phyloP scores from a whole-genome alignment of 352 stramenopile species.

The Phytophthora hibernalis region DNA sequence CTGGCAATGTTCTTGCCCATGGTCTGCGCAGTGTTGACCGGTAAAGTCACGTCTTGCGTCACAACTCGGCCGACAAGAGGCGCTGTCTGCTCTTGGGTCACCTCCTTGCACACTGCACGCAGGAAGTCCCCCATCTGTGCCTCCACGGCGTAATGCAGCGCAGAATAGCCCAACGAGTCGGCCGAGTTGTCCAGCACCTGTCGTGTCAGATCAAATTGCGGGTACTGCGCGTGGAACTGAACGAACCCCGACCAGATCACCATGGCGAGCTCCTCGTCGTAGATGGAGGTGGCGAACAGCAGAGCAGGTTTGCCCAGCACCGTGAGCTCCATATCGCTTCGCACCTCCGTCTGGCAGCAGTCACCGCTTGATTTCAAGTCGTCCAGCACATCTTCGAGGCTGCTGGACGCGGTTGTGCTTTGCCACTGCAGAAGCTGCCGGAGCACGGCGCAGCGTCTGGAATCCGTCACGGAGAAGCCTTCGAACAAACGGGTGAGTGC shows the following conservation, averaged over 20 bases:
- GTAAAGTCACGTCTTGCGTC: constrained; percentile 75
- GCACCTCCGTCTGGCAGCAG: constrained; percentile 11
- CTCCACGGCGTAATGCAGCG: constrained; percentile 81
- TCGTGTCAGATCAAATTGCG: constrained; percentile 54
- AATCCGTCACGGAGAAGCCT: constrained; percentile 24
- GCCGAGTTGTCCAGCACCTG: constrained; percentile 76
- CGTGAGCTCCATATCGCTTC: constrained; percentile 49
- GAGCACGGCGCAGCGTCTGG: constrained; percentile 35
- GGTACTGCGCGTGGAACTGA: constrained; percentile 48
- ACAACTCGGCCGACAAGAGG: constrained; percentile 34
- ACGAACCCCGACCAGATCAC: constrained; percentile 69
- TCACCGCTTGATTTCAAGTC: constrained; percentile 35
- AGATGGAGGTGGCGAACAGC: constrained; percentile 84
- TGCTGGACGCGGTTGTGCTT: constrained; percentile 28
- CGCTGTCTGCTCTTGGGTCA: constrained; percentile 27
- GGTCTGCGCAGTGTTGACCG: constrained; percentile 62
- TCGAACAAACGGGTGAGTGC: constrained; percentile 64
- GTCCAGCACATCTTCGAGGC: constrained; percentile 43
- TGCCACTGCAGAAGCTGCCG: constrained; percentile 63
- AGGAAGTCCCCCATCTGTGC: constrained; percentile 71
- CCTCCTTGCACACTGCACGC: constrained; percentile 34
- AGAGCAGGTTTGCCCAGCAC: constrained; percentile 84
- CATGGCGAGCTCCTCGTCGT: constrained; percentile 81
- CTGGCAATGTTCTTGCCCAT: constrained; percentile 77
- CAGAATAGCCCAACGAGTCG: constrained; percentile 74